Evolutionary conservation across 192 early-diverging fungal genomes (phyloP), one percentile per base, ranked within the genome.

Genomic region (Backusella macrospora): DNA sequence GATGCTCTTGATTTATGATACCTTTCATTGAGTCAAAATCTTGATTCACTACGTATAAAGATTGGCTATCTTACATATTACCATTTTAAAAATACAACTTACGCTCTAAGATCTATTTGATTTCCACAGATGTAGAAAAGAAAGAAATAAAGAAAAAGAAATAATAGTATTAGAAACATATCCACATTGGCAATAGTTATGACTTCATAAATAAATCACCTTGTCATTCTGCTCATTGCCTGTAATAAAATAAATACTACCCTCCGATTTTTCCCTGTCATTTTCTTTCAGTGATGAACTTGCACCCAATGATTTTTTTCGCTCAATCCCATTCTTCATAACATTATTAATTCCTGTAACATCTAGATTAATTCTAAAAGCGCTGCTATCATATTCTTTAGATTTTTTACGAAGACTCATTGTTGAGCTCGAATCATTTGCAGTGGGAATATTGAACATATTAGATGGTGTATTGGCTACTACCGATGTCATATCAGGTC

Each of bases 1-100:
- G 59, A 44, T 76, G 71, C 15, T 81, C 74, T 40, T 69, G 23
- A 40, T 82, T 81, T 40, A 86, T 70, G 13, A 86, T 86, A n/a
- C 80, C 84, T 21, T 86, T 75, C 82, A 86, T 83, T 39, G 74
- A 66, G 34, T 72, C 68, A 62, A 84, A 75, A 49, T 82, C 80
- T 43, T 70, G 73, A 59, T 85, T 73, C 62, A 81, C 81, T 82
- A 48, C 49, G 34, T 26, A 67, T 64, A 37, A 59, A 42, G 16
- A 38, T 47, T 40, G 45, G 26, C 47, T 23, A 65, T 47, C 12
- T 38, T 1, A 23, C 3, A 7, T 26, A 73, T 64, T 7, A 18
- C 0, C 47, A n/a, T 70, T 49, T 49, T 2, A 38, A n/a, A 16
- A 40, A 8, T 39, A 48, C 65, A 75, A 68, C 43, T 52, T 37